Conservation (phyloP, 2,329 filamentous ascomycete genomes). For the Stylonectria norvegica region DNA sequence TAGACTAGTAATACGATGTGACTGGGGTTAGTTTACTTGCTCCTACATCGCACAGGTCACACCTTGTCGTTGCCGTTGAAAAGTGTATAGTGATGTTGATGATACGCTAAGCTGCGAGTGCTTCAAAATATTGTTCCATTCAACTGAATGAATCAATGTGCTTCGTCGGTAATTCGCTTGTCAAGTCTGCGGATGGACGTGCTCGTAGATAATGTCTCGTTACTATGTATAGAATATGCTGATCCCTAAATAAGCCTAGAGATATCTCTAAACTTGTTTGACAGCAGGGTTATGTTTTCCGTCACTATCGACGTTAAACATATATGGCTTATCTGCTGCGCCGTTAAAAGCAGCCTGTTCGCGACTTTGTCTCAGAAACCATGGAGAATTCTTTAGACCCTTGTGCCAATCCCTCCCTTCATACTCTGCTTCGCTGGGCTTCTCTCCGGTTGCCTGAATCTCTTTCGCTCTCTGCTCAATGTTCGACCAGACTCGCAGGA, state of each 20-base stretch:
- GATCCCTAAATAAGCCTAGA: no score
- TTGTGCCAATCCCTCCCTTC: slow-evolving; percentile 27
- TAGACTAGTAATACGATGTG: no score
- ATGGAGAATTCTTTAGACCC: slow-evolving; percentile 23
- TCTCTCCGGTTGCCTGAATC: slow-evolving; percentile 18
- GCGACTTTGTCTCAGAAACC: slow-evolving; percentile 20
- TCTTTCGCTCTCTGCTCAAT: slow-evolving; percentile 26
- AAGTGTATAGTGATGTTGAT: no score
- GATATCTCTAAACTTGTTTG: slow-evolving; percentile 5
- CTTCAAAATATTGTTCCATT: no score
- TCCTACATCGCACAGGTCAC: no score
- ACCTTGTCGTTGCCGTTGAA: no score
- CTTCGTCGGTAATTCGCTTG: no score
- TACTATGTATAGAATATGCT: not conserved
- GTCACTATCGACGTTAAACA: slow-evolving; percentile 11
- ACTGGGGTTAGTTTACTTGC: no score
- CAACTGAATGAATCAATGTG: no score
- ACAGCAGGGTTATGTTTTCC: slow-evolving; percentile 7
- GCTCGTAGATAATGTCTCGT: not conserved
- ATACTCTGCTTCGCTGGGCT: slow-evolving; percentile 30
- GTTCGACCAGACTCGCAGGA: slow-evolving; percentile 28
- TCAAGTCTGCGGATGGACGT: not conserved
- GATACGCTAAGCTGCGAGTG: no score
- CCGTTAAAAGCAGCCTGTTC: slow-evolving; percentile 13
- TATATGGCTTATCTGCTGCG: slow-evolving; percentile 5